Base-by-base conservation (phyloP, 306 rosid genomes). In the Boehmeria nivea region DNA sequence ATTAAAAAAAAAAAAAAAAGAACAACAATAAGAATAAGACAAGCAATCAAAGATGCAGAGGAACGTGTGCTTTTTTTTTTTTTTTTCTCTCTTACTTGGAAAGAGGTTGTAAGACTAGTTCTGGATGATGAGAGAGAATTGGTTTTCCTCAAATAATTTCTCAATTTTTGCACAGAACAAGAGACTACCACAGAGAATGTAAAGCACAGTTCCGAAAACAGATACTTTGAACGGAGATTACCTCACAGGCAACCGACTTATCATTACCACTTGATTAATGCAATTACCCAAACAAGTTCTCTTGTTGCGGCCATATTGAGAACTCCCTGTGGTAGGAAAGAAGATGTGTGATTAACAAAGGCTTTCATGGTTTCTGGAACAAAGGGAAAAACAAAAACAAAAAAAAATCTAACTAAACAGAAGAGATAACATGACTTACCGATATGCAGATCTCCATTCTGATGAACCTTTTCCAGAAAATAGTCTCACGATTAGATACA, bases 221-320 rank as follows among this genome's bases (percentile, higher is more conserved):
- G 42, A 40, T 19, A 73, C 66, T 43, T 44, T 24, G 14, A 31
- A 56, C 37, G 9, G 59, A 34, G 42, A 33, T 39, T 81, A 84
- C 98, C 98, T 74, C 54, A 51, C 78, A 54, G 59, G 67, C 44
- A 27, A 81, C 55, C 75, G 74, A 59, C 60, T 78, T 47, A 90
- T 68, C 78, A 69, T 73, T 57, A 90, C 68, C 66, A 90, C 76
- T 83, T 83, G 84, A 68, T 83, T 85, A 64, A 87, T 71, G 74
- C 95, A 90, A 80, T 80, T 78, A 67, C 48, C 63, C 36, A 58
- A 50, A 76, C 69, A 69, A 51, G 51, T 31, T 61, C 43, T 59
- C 55, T 22, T 56, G 26, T 66, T 63, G 65, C 33, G 57, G 61
- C 50, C 74, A 58, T 25, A 61, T 40, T 28, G 71, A 17, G 81